A percentile compares a stretch with the other conserved stretches of the same genome.
Evolutionary conservation across 177 flowering plant genomes (phyloP).

Genomic region (Vitis hybrid): DNA sequence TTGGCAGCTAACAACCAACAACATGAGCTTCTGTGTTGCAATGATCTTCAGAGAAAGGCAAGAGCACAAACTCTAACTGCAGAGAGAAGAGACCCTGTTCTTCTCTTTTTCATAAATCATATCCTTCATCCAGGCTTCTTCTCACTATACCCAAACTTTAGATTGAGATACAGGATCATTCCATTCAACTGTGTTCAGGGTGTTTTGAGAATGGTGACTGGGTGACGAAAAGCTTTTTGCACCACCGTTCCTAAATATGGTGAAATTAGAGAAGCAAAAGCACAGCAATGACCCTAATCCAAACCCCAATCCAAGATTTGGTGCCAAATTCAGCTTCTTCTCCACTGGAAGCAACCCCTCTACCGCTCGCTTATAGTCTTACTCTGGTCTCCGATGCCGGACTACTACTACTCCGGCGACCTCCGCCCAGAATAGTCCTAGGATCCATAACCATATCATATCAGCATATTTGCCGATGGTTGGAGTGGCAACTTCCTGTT

Average conservation of each 20-base stretch:
- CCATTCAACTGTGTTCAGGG: not conserved
- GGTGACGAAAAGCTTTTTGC: constrained; percentile 70
- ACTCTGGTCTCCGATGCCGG: constrained; percentile 43
- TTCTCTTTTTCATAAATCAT: no score
- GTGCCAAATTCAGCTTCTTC: constrained; percentile 57
- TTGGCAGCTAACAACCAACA: no score
- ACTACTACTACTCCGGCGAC: constrained; percentile 23
- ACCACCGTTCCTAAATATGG: constrained; percentile 44
- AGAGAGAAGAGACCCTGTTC: no score
- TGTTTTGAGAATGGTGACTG: constrained; percentile 38
- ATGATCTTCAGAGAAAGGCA: no score
- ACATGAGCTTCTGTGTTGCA: no score
- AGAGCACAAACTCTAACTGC: no score
- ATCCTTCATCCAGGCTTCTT: not conserved
- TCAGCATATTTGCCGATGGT: constrained; percentile 81
- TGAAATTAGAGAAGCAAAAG: constrained; percentile 16
- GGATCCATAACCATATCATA: constrained; percentile 26
- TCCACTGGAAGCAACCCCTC: constrained; percentile 47
- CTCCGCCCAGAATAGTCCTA: constrained; percentile 34
- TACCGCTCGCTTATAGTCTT: constrained; percentile 52
- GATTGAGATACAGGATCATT: not conserved
- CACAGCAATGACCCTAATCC: constrained; percentile 12
- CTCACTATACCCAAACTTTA: not conserved
- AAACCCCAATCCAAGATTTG: constrained; percentile 32
- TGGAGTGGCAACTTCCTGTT: constrained; percentile 78